These are phyloP conservation scores for Pogostemon cablin DNA, from an alignment of 257 asterid species.

Conservation along the genomic window DNA sequence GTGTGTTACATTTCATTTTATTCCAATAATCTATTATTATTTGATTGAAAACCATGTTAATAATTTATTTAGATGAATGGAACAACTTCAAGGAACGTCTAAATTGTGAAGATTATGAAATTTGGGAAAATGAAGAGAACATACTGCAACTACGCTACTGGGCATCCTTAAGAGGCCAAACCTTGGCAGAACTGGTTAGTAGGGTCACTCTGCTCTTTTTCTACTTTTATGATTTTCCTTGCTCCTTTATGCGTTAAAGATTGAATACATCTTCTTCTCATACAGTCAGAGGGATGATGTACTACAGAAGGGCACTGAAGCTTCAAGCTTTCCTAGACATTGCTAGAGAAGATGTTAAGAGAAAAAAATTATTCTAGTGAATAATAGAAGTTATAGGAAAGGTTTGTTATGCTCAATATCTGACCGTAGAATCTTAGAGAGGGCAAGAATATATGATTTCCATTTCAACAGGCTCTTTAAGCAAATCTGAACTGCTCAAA, in stretches of 20 bases:
- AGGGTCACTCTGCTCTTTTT: slow-evolving; percentile 9
- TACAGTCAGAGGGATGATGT: slow-evolving; percentile 93
- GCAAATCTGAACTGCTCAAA: slow-evolving; percentile 11
- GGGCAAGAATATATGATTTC: not conserved
- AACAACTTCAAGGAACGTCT: slow-evolving; percentile 79
- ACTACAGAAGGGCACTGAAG: slow-evolving; percentile 80
- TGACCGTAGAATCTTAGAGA: not conserved
- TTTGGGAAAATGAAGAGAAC: slow-evolving; percentile 80
- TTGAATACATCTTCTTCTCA: slow-evolving; percentile 20
- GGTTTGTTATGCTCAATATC: slow-evolving; percentile 6
- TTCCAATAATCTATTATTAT: slow-evolving; percentile 18
- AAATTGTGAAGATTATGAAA: slow-evolving; percentile 63
- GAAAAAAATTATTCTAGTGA: slow-evolving; percentile 17
- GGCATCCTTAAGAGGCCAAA: slow-evolving; percentile 94
- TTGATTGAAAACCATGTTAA: slow-evolving; percentile 20
- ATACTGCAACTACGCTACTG: slow-evolving; percentile 80
- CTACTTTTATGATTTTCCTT: slow-evolving; percentile 6
- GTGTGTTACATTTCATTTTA: slow-evolving; percentile 3
- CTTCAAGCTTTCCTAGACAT: slow-evolving; percentile 90
- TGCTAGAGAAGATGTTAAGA: slow-evolving; percentile 69
- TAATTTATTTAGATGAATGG: slow-evolving; percentile 71
- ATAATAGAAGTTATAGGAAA: not conserved
- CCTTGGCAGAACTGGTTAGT: slow-evolving; percentile 78
- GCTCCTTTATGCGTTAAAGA: slow-evolving; percentile 19
- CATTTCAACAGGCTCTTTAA: not conserved